These are phyloP conservation scores for Rugosomyces carneus DNA, from an alignment of 1,284 basidiomycete genomes.

Conservation along the genomic window DNA sequence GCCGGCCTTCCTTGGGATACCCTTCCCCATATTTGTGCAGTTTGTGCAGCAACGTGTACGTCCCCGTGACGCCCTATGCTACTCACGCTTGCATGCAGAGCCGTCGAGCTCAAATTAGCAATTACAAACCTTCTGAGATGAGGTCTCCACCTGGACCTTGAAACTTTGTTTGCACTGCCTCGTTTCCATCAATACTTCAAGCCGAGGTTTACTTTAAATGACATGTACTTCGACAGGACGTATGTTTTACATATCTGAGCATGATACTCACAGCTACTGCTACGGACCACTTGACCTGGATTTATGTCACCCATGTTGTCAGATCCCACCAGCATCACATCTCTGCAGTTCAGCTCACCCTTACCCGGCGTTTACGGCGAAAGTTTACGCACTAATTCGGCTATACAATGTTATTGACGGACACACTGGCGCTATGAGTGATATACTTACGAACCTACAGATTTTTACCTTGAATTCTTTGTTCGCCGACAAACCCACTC, in stretches of 20 bases:
- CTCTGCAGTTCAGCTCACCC: not conserved
- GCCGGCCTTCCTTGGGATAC: not conserved
- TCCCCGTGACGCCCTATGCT: not conserved
- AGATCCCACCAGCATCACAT: not conserved
- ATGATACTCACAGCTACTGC: not conserved
- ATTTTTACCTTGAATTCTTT: not conserved
- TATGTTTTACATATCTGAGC: slow-evolving; percentile 5
- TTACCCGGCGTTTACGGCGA: slow-evolving; percentile 12
- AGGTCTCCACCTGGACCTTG: not conserved
- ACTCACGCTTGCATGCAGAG: not conserved
- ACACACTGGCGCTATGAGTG: slow-evolving; percentile 6
- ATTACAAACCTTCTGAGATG: not conserved
- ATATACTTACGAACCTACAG: too few species aligned
- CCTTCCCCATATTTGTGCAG: not conserved
- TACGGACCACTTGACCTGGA: not conserved
- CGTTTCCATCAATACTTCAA: not conserved
- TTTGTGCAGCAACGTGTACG: not conserved
- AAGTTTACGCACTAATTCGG: not conserved
- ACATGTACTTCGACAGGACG: slow-evolving; percentile 4
- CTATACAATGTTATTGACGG: slow-evolving; percentile 6
- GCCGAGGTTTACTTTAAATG: not conserved
- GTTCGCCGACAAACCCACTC: not conserved
- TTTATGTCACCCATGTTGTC: slow-evolving; percentile 10
- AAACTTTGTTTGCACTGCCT: not conserved
- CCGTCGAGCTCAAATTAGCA: not conserved